Conservation (phyloP, 1,139 yeast species). For the Meyerozyma carpophila region DNA sequence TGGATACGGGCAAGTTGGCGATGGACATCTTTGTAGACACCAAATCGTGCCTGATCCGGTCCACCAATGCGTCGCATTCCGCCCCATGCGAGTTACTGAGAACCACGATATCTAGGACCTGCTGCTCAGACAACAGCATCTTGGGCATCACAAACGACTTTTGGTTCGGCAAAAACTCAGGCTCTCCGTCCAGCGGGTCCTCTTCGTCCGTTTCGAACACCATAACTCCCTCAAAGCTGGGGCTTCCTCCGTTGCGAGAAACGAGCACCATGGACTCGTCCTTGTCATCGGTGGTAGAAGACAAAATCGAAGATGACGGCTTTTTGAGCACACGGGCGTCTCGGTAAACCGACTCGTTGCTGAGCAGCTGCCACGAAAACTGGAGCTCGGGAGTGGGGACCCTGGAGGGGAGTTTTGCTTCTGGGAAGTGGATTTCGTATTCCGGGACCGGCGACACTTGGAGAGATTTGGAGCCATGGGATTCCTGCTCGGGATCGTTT, state of each 20-base stretch:
- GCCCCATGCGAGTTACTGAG: constrained; percentile 8
- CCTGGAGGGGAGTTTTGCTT: constrained; percentile 2
- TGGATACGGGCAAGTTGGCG: not conserved
- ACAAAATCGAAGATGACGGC: constrained; percentile 19
- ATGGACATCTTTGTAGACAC: not conserved
- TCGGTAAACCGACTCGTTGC: constrained; percentile 2
- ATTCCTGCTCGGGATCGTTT: constrained; percentile 9
- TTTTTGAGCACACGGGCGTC: constrained; percentile 6
- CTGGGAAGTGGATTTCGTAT: not conserved
- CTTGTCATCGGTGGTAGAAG: constrained; percentile 23
- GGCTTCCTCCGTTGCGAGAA: constrained; percentile 9
- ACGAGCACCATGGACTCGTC: constrained; percentile 15
- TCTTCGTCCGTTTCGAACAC: constrained; percentile 42
- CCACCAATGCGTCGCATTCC: constrained; percentile 20
- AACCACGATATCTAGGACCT: not conserved
- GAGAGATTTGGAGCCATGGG: not conserved
- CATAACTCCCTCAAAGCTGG: constrained; percentile 19
- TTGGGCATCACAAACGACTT: constrained; percentile 37
- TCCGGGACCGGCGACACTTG: not conserved
- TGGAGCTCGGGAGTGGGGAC: constrained; percentile 9
- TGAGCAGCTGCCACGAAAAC: constrained; percentile 4
- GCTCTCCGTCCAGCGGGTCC: constrained; percentile 20
- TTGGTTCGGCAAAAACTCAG: constrained; percentile 9
- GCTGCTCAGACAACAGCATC: constrained; percentile 19
- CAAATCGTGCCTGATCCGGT: constrained; percentile 12